phyloP scores from a whole-genome alignment of 768 basidiomycete genomes.

The Podaxis sp. region DNA sequence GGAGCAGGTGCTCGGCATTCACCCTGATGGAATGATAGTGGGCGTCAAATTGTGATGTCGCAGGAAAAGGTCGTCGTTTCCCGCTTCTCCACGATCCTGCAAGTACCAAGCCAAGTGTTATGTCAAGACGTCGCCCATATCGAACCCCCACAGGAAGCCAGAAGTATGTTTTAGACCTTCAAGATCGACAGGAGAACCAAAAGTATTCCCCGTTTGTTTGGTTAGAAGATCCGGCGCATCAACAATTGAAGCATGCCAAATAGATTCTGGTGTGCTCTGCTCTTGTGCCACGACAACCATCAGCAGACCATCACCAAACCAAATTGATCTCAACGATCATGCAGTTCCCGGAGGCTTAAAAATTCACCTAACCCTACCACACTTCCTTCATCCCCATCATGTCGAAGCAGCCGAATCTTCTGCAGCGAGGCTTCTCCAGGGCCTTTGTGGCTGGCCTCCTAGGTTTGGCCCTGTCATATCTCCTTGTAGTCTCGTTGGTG shows the following conservation, averaged over 20 bases:
- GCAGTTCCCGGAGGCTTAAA: background rate
- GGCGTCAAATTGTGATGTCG: background rate
- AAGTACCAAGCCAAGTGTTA: background rate
- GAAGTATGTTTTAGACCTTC: background rate
- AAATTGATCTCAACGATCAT: slow-evolving; percentile 2
- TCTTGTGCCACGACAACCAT: slow-evolving; percentile 14
- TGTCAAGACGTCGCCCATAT: background rate
- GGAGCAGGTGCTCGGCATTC: background rate
- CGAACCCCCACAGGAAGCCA: background rate
- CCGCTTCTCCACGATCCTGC: too few species aligned
- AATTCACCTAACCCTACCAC: background rate
- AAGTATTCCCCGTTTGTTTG: background rate
- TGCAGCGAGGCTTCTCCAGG: slow-evolving; percentile 5
- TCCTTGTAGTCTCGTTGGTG: slow-evolving; percentile 28
- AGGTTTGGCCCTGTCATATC: slow-evolving; percentile 22
- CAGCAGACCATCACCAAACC: background rate
- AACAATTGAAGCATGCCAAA: background rate
- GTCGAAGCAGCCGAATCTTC: slow-evolving; percentile 6
- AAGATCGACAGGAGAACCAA: background rate
- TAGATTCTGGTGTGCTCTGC: slow-evolving; percentile 6
- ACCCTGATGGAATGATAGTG: background rate
- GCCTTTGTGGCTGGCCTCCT: background rate
- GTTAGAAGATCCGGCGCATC: slow-evolving; percentile 11
- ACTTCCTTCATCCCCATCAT: background rate
- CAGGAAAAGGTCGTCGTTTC: background rate